A percentile compares a stretch with the other conserved stretches of the same genome.
Conservation (phyloP, 73 alveolate genomes). For the Tetrahymena thermophila region DNA sequence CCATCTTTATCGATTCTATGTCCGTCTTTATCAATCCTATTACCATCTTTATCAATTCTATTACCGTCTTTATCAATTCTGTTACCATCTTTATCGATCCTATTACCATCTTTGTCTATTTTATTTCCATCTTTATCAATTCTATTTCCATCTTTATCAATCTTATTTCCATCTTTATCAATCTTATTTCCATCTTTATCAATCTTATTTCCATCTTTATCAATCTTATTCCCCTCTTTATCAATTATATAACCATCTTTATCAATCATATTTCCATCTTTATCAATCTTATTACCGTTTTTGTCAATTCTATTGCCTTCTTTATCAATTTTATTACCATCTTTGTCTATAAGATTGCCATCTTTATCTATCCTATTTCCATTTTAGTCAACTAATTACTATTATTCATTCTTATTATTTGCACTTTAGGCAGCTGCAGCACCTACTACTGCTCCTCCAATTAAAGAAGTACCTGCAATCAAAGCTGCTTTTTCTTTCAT, state of each 20-base stretch:
- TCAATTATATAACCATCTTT: not conserved
- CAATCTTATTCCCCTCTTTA: not conserved
- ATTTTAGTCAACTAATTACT: not conserved
- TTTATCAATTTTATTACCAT: not conserved
- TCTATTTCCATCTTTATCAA: not conserved
- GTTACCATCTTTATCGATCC: not conserved
- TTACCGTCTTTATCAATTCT: not conserved
- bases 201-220: not conserved
- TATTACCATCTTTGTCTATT: not conserved
- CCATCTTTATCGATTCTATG: not conserved
- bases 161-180: not conserved
- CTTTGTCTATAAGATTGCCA: not conserved
- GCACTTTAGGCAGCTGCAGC: not conserved
- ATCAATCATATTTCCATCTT: not conserved
- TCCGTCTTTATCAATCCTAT: not conserved
- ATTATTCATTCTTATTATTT: not conserved
- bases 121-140: not conserved
- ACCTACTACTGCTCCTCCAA: not conserved
- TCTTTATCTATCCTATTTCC: not conserved
- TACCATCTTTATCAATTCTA: not conserved
- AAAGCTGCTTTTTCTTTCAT: not conserved
- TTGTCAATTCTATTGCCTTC: not conserved
- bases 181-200: not conserved
- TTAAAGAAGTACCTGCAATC: not conserved
- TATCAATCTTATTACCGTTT: not conserved